phyloP scores from a whole-genome alignment of 2,329 filamentous ascomycete species.

The Aspergillus persii region DNA sequence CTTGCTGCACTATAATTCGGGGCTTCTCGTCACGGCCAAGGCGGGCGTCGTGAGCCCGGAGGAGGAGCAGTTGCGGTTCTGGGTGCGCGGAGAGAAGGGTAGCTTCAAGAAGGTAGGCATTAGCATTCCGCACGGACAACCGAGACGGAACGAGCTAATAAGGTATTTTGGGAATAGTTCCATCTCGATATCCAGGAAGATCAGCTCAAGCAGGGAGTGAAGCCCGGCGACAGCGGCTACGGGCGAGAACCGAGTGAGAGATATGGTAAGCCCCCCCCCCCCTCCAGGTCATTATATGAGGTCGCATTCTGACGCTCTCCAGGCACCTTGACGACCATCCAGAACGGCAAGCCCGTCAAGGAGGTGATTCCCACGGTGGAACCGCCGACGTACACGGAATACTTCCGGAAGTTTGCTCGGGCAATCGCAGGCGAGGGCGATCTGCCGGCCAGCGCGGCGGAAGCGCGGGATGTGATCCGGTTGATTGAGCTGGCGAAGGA shows the following conservation, averaged over 20 bases:
- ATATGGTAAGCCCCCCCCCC: constrained; percentile 47
- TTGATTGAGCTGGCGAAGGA: constrained; percentile 57
- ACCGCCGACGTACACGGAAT: constrained; percentile 66
- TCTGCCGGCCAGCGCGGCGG: constrained; percentile 54
- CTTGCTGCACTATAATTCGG: constrained; percentile 63
- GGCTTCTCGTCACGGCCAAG: constrained; percentile 66
- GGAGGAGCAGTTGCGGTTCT: constrained; percentile 68
- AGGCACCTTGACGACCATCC: constrained; percentile 54
- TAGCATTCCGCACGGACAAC: neutral
- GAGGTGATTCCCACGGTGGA: constrained; percentile 57
- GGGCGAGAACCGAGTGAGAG: constrained; percentile 61
- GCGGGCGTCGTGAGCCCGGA: constrained; percentile 69
- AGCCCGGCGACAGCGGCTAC: constrained; percentile 61
- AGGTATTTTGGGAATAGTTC: constrained; percentile 29
- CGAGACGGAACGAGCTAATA: neutral
- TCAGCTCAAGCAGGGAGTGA: constrained; percentile 64
- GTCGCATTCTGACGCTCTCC: neutral
- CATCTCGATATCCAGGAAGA: constrained; percentile 73
- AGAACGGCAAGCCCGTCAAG: constrained; percentile 52
- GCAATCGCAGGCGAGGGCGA: constrained; percentile 53
- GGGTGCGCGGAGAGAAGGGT: constrained; percentile 71
- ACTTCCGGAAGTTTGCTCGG: constrained; percentile 59
- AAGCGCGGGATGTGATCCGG: constrained; percentile 54
- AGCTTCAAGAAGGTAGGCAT: constrained; percentile 67
- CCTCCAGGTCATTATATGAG: neutral